These are phyloP conservation scores for Anisogramma anomala DNA, from an alignment of 2,329 filamentous ascomycete genomes.

Conservation along the genomic window DNA sequence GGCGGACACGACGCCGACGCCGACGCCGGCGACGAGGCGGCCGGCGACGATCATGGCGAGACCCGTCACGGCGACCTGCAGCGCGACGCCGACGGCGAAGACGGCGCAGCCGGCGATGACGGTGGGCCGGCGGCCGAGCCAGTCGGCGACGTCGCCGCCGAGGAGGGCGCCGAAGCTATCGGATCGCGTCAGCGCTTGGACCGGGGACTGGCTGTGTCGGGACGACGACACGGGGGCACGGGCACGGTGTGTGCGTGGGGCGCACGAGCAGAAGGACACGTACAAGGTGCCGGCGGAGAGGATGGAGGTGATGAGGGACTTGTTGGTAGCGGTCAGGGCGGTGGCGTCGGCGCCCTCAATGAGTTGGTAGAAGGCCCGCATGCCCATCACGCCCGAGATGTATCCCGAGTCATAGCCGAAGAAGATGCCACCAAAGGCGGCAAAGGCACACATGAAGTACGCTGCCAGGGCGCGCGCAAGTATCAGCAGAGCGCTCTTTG, in stretches of 20 bases:
- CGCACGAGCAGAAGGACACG: too few relatives aligned
- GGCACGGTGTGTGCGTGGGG: too few relatives aligned
- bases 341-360: slow-evolving; percentile 24
- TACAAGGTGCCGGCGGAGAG: slow-evolving; percentile 50
- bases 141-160: slow-evolving; percentile 54
- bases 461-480: slow-evolving; percentile 17
- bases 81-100: slow-evolving; percentile 46
- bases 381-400: slow-evolving; percentile 37
- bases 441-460: slow-evolving; percentile 49
- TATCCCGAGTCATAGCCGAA: slow-evolving; percentile 50
- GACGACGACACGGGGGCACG: too few relatives aligned
- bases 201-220: too few relatives aligned
- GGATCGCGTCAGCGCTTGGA: neutral
- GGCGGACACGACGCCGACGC: slow-evolving; percentile 57
- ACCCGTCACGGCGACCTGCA: slow-evolving; percentile 45
- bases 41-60: slow-evolving; percentile 48
- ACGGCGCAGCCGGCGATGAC: slow-evolving; percentile 48
- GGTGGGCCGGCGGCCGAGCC: slow-evolving; percentile 48
- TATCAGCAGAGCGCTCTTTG: neutral
- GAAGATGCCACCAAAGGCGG: slow-evolving; percentile 48
- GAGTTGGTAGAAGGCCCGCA: slow-evolving; percentile 27
- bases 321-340: slow-evolving; percentile 19
- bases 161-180: slow-evolving; percentile 45
- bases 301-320: slow-evolving; percentile 49
- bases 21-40: slow-evolving; percentile 52